Conservation (phyloP, 208 protist genomes). For the Angomonas ambiguus region DNA sequence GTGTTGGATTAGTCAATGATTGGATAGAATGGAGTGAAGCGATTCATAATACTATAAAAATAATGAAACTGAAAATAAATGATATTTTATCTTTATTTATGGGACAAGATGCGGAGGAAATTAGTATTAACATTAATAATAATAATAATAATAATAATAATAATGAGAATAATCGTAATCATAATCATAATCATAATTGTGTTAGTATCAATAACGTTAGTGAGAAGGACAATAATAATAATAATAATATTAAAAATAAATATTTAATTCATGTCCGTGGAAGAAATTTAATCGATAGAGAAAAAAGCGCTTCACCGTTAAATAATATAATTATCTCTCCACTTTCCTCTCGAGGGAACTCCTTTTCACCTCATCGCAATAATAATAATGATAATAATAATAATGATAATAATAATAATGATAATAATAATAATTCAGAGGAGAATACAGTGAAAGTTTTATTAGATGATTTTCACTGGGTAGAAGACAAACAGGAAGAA, state of each 20-base stretch:
- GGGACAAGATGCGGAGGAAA: too few relatives aligned
- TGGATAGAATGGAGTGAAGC: too few relatives aligned
- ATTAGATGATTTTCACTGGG: too few relatives aligned
- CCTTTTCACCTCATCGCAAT: neutral
- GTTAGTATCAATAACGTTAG: too few relatives aligned
- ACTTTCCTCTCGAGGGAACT: neutral
- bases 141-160: constrained; percentile 1
- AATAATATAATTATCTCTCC: constrained; percentile 1
- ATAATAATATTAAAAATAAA: neutral
- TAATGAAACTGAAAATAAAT: too few relatives aligned
- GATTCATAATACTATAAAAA: too few relatives aligned
- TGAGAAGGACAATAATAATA: neutral
- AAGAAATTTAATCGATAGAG: neutral
- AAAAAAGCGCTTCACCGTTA: neutral
- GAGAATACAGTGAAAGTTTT: too few relatives aligned
- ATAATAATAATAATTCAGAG: neutral
- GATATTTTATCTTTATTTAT: too few relatives aligned
- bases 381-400: constrained; percentile 4
- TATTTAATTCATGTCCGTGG: neutral
- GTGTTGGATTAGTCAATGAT: too few relatives aligned
- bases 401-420: neutral
- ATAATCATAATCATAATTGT: too few relatives aligned
- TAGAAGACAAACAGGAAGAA: neutral
- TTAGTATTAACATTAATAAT: constrained; percentile 1
- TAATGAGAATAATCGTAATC: neutral